Base-by-base conservation (phyloP, 441 rosid species). In the Adansonia madagascariensis region DNA sequence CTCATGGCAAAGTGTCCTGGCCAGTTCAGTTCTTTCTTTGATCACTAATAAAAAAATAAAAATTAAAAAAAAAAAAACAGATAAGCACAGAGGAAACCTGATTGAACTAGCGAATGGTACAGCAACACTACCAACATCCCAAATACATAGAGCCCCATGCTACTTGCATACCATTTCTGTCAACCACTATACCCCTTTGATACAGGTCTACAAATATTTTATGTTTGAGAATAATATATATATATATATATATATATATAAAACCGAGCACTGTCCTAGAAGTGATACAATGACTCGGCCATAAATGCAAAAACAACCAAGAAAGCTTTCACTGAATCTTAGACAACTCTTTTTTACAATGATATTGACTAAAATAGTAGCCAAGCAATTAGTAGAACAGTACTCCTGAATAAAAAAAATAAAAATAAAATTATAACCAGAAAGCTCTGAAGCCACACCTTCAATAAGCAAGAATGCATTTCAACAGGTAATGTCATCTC, bases 391-490 rank as follows among this genome's bases (percentile, higher is more conserved):
- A 44, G 15, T 24, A 8, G 15, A 3, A 39, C 75, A 64, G 12
- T 62, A 74, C 57, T 18, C 24, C 68, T 66, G 18, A 52, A 27
- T 59, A 17, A 1, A 1, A 56, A 18, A 7, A 56, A 3, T 35
- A 70, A 44, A 24, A 27, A 27, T 35, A n/a, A 47, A 74, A 44
- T 10, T 35, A 4, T 43, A 71, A 70, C 27, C 61, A 67, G 47
- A 39, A 79, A 52, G 61, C 71, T 44, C 52, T 35, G 35, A 73
- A 55, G 47, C 8, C 77, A 79, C 84, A 96, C 99, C 98, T 96
- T 96, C 64, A 94, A 84, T 80, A 90, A 86, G 84, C 98, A 89
- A 65, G 92, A 85, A 59, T 82, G 90, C 97, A 96, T 88, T 57
- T 88, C 90, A 82, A 96, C 88, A 77, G 89, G 85, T 75, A 83